phyloP scores from a whole-genome alignment of 2,329 filamentous ascomycete genomes.

The Aspergillus oerlinghausenensis region DNA sequence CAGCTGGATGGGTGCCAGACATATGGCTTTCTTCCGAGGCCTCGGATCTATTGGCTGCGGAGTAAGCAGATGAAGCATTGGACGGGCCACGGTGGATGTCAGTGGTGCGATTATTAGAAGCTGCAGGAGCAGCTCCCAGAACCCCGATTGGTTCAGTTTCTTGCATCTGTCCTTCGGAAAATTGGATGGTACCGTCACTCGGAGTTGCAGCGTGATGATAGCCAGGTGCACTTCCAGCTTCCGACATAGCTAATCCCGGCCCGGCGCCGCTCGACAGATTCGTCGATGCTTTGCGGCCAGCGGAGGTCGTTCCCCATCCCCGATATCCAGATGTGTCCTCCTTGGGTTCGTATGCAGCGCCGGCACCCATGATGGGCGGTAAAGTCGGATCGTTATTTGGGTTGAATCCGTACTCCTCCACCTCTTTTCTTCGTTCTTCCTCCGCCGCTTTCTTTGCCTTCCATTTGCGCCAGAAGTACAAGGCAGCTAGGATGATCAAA shows the following conservation, averaged over 20 bases:
- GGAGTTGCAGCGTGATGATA: conserved; percentile 57
- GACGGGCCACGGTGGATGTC: conserved; percentile 86
- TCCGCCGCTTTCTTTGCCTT: conserved; percentile 80
- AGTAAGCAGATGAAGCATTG: conserved; percentile 95
- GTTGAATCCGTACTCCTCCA: conserved; percentile 96
- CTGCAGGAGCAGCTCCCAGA: conserved; percentile 64
- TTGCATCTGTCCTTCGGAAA: conserved; percentile 62
- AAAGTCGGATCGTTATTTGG: conserved; percentile 92
- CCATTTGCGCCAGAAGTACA: conserved; percentile 84
- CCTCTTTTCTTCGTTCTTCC: conserved; percentile 87
- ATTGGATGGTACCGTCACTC: conserved; percentile 53
- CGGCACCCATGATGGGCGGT: conserved; percentile 49
- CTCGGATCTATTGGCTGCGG: conserved; percentile 70
- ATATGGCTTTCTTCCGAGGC: conserved; percentile 53
- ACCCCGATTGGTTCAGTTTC: conserved; percentile 80
- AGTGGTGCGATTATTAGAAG: conserved; percentile 58
- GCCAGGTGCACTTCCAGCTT: conserved; percentile 57
- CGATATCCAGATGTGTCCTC: conserved; percentile 76
- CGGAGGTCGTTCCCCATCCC: conserved; percentile 82
- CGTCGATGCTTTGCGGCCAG: conserved; percentile 79
- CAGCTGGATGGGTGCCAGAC: conserved; percentile 41
- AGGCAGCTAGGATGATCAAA: conserved; percentile 67
- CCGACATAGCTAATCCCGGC: conserved; percentile 63
- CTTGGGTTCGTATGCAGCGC: conserved; percentile 57
- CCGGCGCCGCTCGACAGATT: conserved; percentile 71